A percentile compares a stretch with the other conserved stretches of the same genome.
Evolutionary conservation across 768 basidiomycete genomes (phyloP).

Genomic region (Butyriboletus loyo): DNA sequence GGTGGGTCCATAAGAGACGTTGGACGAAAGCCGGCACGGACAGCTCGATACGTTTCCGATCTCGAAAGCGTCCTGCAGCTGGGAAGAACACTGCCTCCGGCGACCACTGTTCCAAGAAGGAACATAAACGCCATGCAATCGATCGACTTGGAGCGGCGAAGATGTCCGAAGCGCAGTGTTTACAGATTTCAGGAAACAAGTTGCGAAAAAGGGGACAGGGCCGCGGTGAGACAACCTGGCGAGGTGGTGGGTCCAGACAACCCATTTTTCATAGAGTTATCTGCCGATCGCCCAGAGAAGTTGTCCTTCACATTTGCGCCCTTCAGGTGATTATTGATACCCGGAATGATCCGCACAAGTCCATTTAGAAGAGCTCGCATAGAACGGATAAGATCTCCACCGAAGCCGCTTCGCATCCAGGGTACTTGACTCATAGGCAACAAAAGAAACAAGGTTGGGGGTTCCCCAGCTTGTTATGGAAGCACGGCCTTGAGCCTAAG

Average conservation of each 20-base stretch:
- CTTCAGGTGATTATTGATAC: constrained; percentile 1
- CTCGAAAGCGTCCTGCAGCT: not conserved
- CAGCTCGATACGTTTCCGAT: not conserved
- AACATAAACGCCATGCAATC: not conserved
- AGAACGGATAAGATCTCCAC: constrained; percentile 21
- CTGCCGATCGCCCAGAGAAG: constrained; percentile 15
- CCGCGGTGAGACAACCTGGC: not conserved
- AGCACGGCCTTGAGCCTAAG: constrained; percentile 9
- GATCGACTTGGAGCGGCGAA: constrained; percentile 6
- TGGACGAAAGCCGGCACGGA: not conserved
- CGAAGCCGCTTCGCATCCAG: constrained; percentile 13
- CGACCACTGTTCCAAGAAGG: not conserved
- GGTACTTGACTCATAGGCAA: constrained; percentile 17
- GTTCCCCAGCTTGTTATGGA: constrained; percentile 9
- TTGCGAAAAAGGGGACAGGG: not conserved
- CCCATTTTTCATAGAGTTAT: not conserved
- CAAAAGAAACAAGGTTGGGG: constrained; percentile 20
- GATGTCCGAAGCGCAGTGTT: not conserved
- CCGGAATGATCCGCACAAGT: constrained; percentile 28
- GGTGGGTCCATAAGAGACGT: not conserved
- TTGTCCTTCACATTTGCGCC: constrained; percentile 17
- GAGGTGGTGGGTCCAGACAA: not conserved
- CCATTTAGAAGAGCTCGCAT: constrained; percentile 21
- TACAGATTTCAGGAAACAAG: not conserved
- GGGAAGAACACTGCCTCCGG: constrained; percentile 6